A percentile compares a stretch with the other conserved stretches of the same genome.
Evolutionary conservation across 768 basidiomycete species (phyloP).

Genomic region (Leccinellum luteum): DNA sequence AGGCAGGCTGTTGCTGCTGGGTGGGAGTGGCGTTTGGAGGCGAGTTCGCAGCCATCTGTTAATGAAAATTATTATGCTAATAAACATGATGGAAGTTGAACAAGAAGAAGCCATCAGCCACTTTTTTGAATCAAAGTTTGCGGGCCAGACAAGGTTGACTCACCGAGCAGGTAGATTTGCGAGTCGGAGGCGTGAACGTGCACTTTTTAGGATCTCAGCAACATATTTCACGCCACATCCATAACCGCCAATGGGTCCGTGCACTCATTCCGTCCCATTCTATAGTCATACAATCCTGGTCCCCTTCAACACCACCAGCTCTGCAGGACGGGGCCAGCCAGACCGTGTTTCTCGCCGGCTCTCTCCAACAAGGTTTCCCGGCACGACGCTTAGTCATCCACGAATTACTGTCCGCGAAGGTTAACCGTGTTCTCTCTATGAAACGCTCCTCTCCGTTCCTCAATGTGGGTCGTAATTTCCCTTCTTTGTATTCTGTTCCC

Average conservation of each 20-base stretch:
- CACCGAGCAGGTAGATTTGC: slow-evolving; percentile 63
- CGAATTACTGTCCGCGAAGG: slow-evolving; percentile 29
- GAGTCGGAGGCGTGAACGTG: slow-evolving; percentile 49
- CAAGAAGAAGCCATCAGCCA: slow-evolving; percentile 19
- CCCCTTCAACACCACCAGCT: neutral
- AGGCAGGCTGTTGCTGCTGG: slow-evolving; percentile 30
- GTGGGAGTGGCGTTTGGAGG: slow-evolving; percentile 16
- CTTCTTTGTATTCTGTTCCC: neutral
- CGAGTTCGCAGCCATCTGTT: slow-evolving; percentile 30
- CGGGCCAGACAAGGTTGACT: slow-evolving; percentile 61
- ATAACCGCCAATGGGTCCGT: slow-evolving; percentile 32
- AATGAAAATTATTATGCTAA: neutral
- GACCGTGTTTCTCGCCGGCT: neutral
- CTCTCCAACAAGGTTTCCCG: slow-evolving; percentile 24
- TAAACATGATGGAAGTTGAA: slow-evolving; percentile 16
- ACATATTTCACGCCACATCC: slow-evolving; percentile 33
- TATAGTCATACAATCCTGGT: neutral
- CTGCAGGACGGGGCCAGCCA: neutral
- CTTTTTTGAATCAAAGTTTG: slow-evolving; percentile 42
- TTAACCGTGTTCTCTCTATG: slow-evolving; percentile 1
- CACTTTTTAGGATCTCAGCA: slow-evolving; percentile 28
- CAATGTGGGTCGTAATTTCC: neutral
- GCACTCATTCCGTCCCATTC: slow-evolving; percentile 9
- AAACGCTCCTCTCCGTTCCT: neutral
- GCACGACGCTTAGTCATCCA: slow-evolving; percentile 28